These are phyloP conservation scores for Lophiotrema nucula DNA, from an alignment of 495 filamentous ascomycete genomes.

Conservation along the genomic window DNA sequence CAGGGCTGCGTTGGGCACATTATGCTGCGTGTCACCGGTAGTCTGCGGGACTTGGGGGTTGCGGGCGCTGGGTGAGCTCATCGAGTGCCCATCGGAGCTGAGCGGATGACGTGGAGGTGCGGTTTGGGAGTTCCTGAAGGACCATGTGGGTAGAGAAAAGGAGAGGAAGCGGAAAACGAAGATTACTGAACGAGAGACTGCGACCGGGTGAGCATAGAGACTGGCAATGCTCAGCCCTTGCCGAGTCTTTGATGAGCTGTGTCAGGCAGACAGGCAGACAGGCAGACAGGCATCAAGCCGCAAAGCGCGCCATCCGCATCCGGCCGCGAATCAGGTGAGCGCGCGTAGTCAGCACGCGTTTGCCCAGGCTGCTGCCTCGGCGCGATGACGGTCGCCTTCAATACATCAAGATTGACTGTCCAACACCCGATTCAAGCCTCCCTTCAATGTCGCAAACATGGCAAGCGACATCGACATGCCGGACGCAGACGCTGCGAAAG, in stretches of 20 bases:
- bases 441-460: conserved; percentile 24
- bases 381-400: neutral
- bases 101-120: conserved; percentile 8
- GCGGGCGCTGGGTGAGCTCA: conserved; percentile 28
- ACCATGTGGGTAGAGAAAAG: neutral
- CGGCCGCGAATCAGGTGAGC: conserved; percentile 11
- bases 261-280: neutral
- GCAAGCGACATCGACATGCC: conserved; percentile 36
- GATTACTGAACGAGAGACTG: conserved; percentile 6
- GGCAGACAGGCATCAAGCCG: neutral
- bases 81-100: conserved; percentile 29
- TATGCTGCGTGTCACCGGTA: conserved; percentile 31
- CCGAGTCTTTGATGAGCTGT: neutral
- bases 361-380: neutral
- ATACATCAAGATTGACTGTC: neutral
- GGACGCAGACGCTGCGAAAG: conserved; percentile 40
- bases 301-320: neutral
- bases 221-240: too few species aligned
- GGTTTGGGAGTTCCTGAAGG: too few species aligned
- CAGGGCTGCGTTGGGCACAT: conserved; percentile 36
- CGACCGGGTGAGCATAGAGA: neutral
- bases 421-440: neutral
- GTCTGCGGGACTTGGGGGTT: conserved; percentile 14
- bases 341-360: too few species aligned
- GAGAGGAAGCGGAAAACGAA: neutral